Evolutionary conservation across 306 rosid species (phyloP), one percentile per base, ranked within the genome.

Genomic region (Ormosia emarginata): DNA sequence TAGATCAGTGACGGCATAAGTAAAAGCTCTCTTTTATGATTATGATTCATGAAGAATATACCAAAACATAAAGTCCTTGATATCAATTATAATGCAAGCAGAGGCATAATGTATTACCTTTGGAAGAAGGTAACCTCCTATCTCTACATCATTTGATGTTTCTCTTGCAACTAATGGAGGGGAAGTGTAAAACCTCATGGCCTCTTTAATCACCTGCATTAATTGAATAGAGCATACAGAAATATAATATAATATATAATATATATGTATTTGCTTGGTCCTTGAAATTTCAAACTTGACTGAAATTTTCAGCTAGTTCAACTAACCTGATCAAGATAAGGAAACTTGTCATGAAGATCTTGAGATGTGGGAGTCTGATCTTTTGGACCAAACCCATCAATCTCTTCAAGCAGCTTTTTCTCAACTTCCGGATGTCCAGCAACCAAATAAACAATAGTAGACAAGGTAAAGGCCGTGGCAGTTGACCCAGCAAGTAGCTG

Each of bases 91-190:
- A 0, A 24, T 64, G 39, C 56, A 53, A 71, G 36, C 24, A 34
- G 24, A 50, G 4, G 2, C 8, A 34, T n/a, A 29, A 17, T 34
- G 4, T n/a, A 9, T 55, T 88, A 93, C 99, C 99, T 92, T 91
- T 15, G 99, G 99, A 34, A 96, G 91, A 81, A 88, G 86, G 85
- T 96, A 96, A 30, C 98, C 98, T 74, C 99, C 98, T 18, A 96
- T 88, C 79, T 93, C 94, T 1, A 93, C 94, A n/a, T 90, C 85
- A 81, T 75, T 91, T 32, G 93, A 84, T 72, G 99, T 91, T 87
- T 96, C 98, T 86, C 99, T 90, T 11, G 98, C 99, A 82, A 96
- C 89, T 66, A 96, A 77, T 15, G 99, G 99, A 11, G 99, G 93
- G 71, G 88, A 97, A 6, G 82, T 52, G 86, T 90, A 93, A 81